These are phyloP conservation scores for Coelastrella sp. DNA, from an alignment of 139 green algal species.

Conservation along the genomic window DNA sequence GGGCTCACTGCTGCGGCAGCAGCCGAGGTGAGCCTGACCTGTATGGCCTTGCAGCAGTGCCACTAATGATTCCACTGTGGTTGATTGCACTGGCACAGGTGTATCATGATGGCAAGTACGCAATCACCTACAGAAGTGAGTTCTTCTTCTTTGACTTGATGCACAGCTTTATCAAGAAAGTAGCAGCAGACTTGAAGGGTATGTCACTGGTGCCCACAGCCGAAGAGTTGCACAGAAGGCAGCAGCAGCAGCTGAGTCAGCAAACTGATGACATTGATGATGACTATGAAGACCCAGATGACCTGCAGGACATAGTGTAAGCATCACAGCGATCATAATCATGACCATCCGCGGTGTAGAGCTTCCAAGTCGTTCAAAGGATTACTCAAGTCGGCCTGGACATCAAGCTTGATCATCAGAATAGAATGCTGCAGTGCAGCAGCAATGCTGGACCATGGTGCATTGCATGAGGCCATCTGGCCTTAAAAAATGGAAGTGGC, in stretches of 20 bases:
- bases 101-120: conserved; percentile 5
- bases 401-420: no score
- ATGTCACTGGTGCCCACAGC: not conserved
- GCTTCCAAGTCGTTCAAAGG: no score
- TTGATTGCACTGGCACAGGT: not conserved
- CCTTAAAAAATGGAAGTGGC: no score
- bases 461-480: no score
- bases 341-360: no score
- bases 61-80: not conserved
- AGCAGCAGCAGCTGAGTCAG: not conserved
- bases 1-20: no score
- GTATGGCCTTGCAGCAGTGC: not conserved
- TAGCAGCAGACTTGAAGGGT: conserved; percentile 8
- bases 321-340: not conserved
- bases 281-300: not conserved
- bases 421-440: no score
- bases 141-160: conserved; percentile 34
- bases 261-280: not conserved
- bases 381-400: no score
- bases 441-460: no score
- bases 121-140: conserved; percentile 16
- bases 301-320: not conserved
- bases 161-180: conserved; percentile 22
- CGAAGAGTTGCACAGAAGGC: not conserved
- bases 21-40: not conserved